These are phyloP conservation scores for Trichoderma orchidacearum DNA, from an alignment of 495 filamentous ascomycete genomes.

Conservation along the genomic window DNA sequence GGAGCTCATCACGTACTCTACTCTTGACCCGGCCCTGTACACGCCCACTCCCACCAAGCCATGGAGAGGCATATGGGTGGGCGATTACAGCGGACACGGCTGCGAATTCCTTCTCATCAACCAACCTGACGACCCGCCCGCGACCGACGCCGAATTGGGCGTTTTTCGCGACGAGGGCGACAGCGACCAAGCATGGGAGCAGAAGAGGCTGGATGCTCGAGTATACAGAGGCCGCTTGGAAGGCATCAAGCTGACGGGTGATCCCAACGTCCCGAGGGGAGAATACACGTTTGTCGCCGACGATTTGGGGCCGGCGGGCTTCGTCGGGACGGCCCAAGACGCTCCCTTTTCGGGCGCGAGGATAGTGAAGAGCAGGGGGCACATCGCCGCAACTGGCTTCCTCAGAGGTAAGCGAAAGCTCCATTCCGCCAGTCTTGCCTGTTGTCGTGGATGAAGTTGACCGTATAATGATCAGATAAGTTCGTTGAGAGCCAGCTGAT, in stretches of 20 bases:
- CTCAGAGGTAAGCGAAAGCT: constrained; percentile 40
- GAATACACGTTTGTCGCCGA: constrained; percentile 66
- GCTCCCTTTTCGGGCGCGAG: constrained; percentile 57
- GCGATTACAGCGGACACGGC: constrained; percentile 77
- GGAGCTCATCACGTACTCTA: constrained; percentile 59
- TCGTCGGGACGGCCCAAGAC: constrained; percentile 42
- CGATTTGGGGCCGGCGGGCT: constrained; percentile 54
- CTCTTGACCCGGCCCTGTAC: constrained; percentile 56
- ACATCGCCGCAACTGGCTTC: constrained; percentile 63
- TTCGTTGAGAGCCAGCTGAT: constrained; percentile 67
- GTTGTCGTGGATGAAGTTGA: neutral
- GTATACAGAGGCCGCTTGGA: constrained; percentile 49
- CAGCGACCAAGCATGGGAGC: constrained; percentile 23
- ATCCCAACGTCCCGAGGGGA: constrained; percentile 76
- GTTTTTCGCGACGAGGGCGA: constrained; percentile 17
- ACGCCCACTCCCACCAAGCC: constrained; percentile 68
- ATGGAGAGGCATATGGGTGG: constrained; percentile 81
- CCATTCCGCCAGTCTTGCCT: neutral
- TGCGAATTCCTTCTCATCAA: constrained; percentile 76
- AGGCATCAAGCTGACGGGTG: constrained; percentile 83
- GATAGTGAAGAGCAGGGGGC: constrained; percentile 62
- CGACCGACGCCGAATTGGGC: constrained; percentile 12
- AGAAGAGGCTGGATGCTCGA: constrained; percentile 18
- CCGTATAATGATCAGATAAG: constrained; percentile 35
- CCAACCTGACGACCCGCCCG: constrained; percentile 42